A percentile compares a stretch with the other conserved stretches of the same genome.
phyloP scores from a whole-genome alignment of 2,329 filamentous ascomycete species.

The Diaporthe amygdali region DNA sequence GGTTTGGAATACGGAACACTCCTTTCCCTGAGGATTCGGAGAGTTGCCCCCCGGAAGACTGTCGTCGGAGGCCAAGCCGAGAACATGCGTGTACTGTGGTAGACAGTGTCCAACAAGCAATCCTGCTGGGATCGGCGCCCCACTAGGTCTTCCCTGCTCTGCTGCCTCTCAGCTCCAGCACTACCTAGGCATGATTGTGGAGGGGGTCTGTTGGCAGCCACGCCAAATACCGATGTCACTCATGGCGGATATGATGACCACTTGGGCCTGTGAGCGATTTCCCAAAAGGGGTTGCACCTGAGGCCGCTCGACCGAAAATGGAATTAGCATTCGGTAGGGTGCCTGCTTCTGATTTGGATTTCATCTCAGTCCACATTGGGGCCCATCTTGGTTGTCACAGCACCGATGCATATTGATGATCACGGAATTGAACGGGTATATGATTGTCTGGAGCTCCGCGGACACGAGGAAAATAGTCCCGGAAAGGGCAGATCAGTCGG shows the following conservation, averaged over 20 bases:
- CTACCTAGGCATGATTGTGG: not conserved
- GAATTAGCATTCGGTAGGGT: not conserved
- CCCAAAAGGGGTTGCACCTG: not conserved
- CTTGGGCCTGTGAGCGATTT: not conserved
- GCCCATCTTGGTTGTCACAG: slow-evolving; percentile 7
- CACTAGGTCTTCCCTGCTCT: not conserved
- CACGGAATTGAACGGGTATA: slow-evolving; percentile 7
- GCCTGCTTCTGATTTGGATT: not conserved
- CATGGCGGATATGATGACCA: not conserved
- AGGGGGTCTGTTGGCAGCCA: not conserved
- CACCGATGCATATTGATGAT: slow-evolving; percentile 1
- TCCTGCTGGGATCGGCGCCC: slow-evolving; percentile 1
- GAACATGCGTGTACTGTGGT: too few relatives aligned
- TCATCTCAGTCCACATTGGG: not conserved
- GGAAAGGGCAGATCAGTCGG: slow-evolving; percentile 11
- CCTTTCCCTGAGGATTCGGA: not conserved
- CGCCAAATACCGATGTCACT: not conserved
- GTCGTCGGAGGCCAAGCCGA: not conserved
- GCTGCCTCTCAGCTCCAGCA: not conserved
- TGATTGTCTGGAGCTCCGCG: not conserved
- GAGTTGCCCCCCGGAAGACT: not conserved
- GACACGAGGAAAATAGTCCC: slow-evolving; percentile 9
- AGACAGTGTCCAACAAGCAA: not conserved
- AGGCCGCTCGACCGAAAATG: slow-evolving; percentile 12
- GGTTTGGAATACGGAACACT: not conserved